Conservation (phyloP, 345 rosid genomes). For the Microthlaspi erraticum region DNA sequence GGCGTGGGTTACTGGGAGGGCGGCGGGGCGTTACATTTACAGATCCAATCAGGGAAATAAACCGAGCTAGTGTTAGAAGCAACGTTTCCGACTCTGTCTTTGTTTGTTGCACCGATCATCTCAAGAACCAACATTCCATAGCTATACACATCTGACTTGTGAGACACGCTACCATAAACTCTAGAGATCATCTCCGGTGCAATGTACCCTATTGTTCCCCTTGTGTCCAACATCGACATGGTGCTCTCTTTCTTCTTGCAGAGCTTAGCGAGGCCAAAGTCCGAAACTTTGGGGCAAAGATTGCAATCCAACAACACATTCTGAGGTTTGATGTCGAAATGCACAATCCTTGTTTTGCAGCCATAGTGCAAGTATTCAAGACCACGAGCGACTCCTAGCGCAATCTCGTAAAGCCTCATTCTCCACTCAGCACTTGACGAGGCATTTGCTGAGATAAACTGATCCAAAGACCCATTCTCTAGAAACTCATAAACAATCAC, state of each 20-base stretch:
- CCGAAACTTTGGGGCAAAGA: conserved; percentile 51
- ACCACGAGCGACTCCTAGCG: conserved; percentile 51
- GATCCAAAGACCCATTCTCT: conserved; percentile 52
- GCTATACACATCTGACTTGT: no score
- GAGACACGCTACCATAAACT: no score
- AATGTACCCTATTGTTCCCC: conserved; percentile 58
- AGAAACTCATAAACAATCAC: conserved; percentile 47
- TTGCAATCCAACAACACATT: conserved; percentile 49
- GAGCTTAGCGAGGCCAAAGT: conserved; percentile 61
- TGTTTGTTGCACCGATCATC: conserved; percentile 39
- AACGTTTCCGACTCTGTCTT: background rate
- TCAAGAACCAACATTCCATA: no score
- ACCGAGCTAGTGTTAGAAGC: conserved; percentile 35
- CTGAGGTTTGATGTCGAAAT: conserved; percentile 57
- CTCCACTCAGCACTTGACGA: background rate
- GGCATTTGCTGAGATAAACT: conserved; percentile 11
- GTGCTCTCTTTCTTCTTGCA: conserved; percentile 46
- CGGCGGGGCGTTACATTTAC: no score
- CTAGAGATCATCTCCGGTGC: no score
- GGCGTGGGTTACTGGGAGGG: no score
- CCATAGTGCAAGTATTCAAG: conserved; percentile 56
- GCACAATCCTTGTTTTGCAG: conserved; percentile 55
- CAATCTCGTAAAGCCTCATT: conserved; percentile 34
- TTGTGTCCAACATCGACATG: conserved; percentile 40
- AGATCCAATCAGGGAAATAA: conserved; percentile 47